Percentiles rank a stretch among this genome's conserved stretches.
phyloP scores from a whole-genome alignment of 2,329 filamentous ascomycete species.

The Ophiostoma ips region DNA sequence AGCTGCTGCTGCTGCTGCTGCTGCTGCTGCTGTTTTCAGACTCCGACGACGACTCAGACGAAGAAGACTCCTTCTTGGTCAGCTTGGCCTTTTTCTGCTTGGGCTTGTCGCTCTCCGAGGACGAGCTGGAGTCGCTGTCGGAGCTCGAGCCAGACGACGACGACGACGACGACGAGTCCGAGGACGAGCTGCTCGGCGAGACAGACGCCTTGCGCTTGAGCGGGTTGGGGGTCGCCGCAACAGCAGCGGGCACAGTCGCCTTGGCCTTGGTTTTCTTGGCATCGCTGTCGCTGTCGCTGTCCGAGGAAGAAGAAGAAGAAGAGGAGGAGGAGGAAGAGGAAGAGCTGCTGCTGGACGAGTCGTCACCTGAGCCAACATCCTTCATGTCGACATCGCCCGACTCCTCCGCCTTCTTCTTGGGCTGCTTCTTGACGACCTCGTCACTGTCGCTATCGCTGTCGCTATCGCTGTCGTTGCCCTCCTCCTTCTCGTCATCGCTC shows the following conservation, averaged over 20 bases:
- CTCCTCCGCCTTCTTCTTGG: conserved; percentile 19
- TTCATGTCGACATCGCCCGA: conserved; percentile 12
- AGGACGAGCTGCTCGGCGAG: conserved; percentile 22
- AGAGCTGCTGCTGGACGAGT: conserved; percentile 12
- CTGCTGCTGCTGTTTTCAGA: not conserved
- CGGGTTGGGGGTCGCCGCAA: conserved; percentile 21
- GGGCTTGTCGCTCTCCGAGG: conserved; percentile 10
- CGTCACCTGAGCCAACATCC: conserved; percentile 17
- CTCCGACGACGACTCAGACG: conserved; percentile 3
- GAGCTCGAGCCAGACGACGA: conserved; percentile 19
- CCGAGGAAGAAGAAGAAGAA: not conserved
- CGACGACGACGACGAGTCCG: conserved; percentile 23
- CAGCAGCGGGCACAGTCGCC: not conserved
- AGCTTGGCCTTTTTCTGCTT: conserved; percentile 15
- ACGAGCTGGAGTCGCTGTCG: conserved; percentile 17
- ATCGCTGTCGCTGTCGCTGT: conserved; percentile 19
- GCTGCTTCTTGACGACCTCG: conserved; percentile 33
- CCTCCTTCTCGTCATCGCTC: conserved; percentile 6
- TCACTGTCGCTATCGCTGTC: conserved; percentile 22
- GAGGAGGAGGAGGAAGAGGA: conserved; percentile 11
- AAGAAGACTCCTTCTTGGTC: conserved; percentile 6
- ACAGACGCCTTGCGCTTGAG: conserved; percentile 40
- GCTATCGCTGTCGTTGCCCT: conserved; percentile 18
- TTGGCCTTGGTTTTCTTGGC: conserved; percentile 10
- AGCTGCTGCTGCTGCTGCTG: conserved; percentile 5